Conservation (phyloP, 768 basidiomycete species). For the Mycena vitilis region DNA sequence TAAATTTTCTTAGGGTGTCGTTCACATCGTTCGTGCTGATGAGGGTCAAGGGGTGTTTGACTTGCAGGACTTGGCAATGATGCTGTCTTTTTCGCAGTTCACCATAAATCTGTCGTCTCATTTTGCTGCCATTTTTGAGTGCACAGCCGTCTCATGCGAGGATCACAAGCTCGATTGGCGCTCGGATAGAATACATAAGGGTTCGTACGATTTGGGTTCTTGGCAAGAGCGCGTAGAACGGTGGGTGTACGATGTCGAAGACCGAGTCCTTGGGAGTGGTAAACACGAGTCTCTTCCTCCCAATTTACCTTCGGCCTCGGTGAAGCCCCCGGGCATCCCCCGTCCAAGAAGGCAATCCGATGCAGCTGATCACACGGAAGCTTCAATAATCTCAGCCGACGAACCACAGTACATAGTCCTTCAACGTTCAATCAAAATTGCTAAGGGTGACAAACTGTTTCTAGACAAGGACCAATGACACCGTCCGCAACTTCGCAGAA, state of each 20-base stretch:
- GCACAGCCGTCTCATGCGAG: conserved; percentile 11
- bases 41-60: too few species aligned
- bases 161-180: conserved; percentile 27
- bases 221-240: conserved; percentile 4
- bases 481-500: too few species aligned
- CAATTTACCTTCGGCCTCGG: conserved; percentile 4
- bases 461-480: too few species aligned
- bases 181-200: conserved; percentile 5
- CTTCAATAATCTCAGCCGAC: neutral
- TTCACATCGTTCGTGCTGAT: neutral
- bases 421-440: too few species aligned
- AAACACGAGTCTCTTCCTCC: conserved; percentile 12
- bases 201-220: neutral
- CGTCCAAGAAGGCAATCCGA: too few species aligned
- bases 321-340: conserved; percentile 1
- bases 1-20: conserved; percentile 7
- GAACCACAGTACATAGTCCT: too few species aligned
- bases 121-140: conserved; percentile 5
- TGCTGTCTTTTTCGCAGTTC: conserved; percentile 20
- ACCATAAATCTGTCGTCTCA: conserved; percentile 2
- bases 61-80: too few species aligned
- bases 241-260: conserved; percentile 18
- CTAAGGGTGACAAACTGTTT: too few species aligned
- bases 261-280: neutral
- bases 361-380: neutral